Percentiles rank a stretch among this genome's conserved stretches.
Evolutionary conservation across 176 grass and related monocot genomes (phyloP).

Genomic region (Oryza officinalis): DNA sequence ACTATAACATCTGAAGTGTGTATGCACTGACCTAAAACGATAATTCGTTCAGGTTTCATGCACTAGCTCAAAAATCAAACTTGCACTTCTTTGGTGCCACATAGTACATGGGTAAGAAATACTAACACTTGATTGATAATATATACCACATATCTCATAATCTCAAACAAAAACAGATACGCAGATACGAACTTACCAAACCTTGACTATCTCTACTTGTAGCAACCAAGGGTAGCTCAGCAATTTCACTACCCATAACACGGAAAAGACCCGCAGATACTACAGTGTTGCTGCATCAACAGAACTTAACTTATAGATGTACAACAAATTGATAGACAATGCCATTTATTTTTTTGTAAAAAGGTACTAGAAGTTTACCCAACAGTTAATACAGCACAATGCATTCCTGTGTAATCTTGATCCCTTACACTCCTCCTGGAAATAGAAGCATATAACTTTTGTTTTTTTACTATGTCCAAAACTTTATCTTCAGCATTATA

Average conservation of each 20-base stretch:
- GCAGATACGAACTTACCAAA: slow-evolving; percentile 47
- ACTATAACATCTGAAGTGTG: background rate
- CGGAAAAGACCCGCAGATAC: slow-evolving; percentile 76
- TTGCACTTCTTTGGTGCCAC: background rate
- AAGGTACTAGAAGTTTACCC: slow-evolving; percentile 44
- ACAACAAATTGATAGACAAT: background rate
- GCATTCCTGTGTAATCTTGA: slow-evolving; percentile 91
- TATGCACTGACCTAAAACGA: background rate
- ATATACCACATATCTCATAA: background rate
- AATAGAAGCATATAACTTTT: slow-evolving; percentile 33
- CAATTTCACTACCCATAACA: slow-evolving; percentile 62
- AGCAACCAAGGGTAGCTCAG: slow-evolving; percentile 80
- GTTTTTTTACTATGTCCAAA: background rate
- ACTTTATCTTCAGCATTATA: background rate
- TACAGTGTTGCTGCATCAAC: slow-evolving; percentile 61
- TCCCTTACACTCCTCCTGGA: slow-evolving; percentile 77
- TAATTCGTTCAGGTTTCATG: background rate
- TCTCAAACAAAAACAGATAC: background rate
- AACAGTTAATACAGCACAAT: slow-evolving; percentile 79
- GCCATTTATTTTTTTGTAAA: background rate
- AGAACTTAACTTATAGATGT: slow-evolving; percentile 24
- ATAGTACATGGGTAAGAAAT: background rate
- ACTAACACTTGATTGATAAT: background rate
- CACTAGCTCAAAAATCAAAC: background rate
- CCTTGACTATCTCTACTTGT: slow-evolving; percentile 70